phyloP scores from a whole-genome alignment of 2,329 filamentous ascomycete species.

The Graphilbum fragrans region DNA sequence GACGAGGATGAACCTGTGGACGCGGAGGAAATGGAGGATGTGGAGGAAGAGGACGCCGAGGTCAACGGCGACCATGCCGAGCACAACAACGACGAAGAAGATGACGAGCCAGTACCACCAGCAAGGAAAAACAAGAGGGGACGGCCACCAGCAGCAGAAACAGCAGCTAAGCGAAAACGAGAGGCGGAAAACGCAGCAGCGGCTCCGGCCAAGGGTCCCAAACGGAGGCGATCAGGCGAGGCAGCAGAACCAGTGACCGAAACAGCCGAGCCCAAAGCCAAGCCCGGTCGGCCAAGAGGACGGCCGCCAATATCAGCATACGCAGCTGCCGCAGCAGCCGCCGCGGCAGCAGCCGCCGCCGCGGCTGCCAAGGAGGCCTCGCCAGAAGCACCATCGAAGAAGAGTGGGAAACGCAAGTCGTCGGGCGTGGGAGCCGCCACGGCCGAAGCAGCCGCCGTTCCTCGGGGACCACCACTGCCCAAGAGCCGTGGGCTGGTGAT shows the following conservation, averaged over 20 bases:
- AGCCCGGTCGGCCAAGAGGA: slow-evolving; percentile 7
- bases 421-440: slow-evolving; percentile 32
- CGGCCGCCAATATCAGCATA: slow-evolving; percentile 13
- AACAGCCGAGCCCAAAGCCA: slow-evolving; percentile 6
- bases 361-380: slow-evolving; percentile 5
- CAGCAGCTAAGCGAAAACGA: background rate
- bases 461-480: slow-evolving; percentile 42
- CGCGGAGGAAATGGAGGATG: slow-evolving; percentile 11
- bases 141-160: background rate
- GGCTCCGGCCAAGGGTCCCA: background rate
- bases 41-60: slow-evolving; percentile 14
- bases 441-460: slow-evolving; percentile 30
- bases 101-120: background rate
- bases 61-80: background rate
- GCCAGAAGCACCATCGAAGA: slow-evolving; percentile 13
- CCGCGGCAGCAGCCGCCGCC: slow-evolving; percentile 10
- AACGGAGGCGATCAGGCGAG: background rate
- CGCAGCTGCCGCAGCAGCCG: slow-evolving; percentile 11
- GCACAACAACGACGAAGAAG: background rate
- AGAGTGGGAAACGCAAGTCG: slow-evolving; percentile 23
- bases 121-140: background rate
- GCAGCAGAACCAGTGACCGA: background rate
- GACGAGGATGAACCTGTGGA: slow-evolving; percentile 17
- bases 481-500: slow-evolving; percentile 42
- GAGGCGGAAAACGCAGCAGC: background rate